Conservation (phyloP, 2,329 filamentous ascomycete species). For the Cyphellophora europaea region DNA sequence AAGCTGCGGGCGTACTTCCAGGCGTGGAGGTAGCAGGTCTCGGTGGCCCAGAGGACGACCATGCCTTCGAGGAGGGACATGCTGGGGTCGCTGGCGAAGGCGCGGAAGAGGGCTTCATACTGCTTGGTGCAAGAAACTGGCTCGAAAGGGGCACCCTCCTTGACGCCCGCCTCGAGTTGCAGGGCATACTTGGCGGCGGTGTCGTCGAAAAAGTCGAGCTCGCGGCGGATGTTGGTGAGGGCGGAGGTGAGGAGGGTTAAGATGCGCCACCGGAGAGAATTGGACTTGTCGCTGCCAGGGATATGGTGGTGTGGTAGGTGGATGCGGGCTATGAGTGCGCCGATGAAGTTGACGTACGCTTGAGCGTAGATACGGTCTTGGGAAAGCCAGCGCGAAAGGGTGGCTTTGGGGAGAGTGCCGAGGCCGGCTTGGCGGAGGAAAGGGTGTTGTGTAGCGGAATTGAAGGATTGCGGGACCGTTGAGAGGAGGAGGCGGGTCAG, state of each 20-base stretch:
- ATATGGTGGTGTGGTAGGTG: conserved; percentile 40
- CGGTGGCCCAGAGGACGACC: conserved; percentile 68
- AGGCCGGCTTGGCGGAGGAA: conserved; percentile 58
- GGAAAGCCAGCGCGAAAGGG: conserved; percentile 57
- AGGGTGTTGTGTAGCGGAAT: conserved; percentile 48
- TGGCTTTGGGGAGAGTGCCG: conserved; percentile 48
- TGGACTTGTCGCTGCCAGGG: conserved; percentile 23
- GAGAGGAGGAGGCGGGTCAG: conserved; percentile 13
- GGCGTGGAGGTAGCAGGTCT: conserved; percentile 53
- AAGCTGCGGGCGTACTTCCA: conserved; percentile 38
- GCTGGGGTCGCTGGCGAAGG: conserved; percentile 38
- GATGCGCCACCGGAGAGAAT: conserved; percentile 42
- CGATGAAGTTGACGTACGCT: conserved; percentile 59
- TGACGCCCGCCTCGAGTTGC: conserved; percentile 28
- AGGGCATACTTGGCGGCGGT: conserved; percentile 54
- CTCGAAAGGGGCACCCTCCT: conserved; percentile 16
- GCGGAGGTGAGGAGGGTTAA: conserved; percentile 56
- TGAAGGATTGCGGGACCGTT: conserved; percentile 7
- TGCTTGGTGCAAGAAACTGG: conserved; percentile 41
- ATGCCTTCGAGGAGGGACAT: conserved; percentile 56
- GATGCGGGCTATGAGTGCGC: conserved; percentile 54
- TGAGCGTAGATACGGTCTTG: conserved; percentile 65
- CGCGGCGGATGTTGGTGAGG: conserved; percentile 56
- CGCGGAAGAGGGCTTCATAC: conserved; percentile 51
- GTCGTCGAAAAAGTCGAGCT: conserved; percentile 59